Base-by-base conservation (phyloP, 148 eudicot genomes). In the Gaultheria prostrata region DNA sequence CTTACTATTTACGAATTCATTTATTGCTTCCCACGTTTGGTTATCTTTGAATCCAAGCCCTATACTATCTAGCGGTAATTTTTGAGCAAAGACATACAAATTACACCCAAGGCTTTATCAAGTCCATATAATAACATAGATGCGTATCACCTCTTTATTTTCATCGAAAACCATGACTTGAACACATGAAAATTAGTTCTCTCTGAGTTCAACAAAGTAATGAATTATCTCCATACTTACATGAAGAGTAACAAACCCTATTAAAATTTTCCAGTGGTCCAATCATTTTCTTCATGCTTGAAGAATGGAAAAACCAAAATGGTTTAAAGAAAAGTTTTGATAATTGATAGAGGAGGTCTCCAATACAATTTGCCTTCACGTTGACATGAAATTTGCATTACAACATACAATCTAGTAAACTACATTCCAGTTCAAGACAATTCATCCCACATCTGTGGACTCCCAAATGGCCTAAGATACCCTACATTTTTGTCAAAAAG, bases 311-410 rank as follows among this genome's bases (percentile, higher is more conserved):
- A 11, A 65, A 63, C 13, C 11, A 39, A 20, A 26, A 46, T 14
- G 12, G 46, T 18, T 79, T n/a, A 15, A 65, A 51, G 67, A 39
- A 24, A 7, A 24, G 33, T 67, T 65, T 1, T 20, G 12, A 32
- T 45, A 20, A 61, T 74, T 13, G 46, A 74, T n/a, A 43, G 21
- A 80, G 35, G 54, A 61, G 2, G 82, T 63, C 39, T n/a, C 49
- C 35, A 10, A 80, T 45, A 30, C 70, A 80, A 21, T 21, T 50
- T 12, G 17, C 71, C 20, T 28, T 13, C 2, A 28, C 13, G n/a
- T 49, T 26, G 56, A 76, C 79, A 76, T 45, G 45, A 63, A 45
- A 61, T 21, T 80, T 63, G 56, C n/a, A 80, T 2, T 26, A 80
- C 3, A 63, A 15, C 48, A 56, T 18, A 10, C 20, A 18, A 56